Percentiles rank a stretch among this genome's conserved stretches.
Evolutionary conservation across 768 basidiomycete genomes (phyloP).

Genomic region (Boletus pseudo-olivaceus): DNA sequence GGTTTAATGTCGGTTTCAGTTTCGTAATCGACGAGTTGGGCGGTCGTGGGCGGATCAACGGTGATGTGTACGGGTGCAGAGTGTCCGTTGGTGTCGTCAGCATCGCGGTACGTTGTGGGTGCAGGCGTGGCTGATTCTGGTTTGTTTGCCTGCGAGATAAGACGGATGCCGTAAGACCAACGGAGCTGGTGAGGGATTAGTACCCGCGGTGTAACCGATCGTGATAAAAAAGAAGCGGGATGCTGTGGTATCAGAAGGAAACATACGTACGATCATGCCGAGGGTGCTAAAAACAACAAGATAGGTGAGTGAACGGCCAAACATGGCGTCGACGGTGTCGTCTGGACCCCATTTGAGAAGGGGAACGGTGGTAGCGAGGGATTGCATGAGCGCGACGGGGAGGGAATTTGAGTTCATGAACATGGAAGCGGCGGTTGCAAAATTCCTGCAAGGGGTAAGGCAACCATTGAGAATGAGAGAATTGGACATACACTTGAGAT

Average conservation of each 20-base stretch:
- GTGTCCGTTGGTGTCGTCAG: neutral
- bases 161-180: constrained; percentile 89
- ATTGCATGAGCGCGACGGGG: constrained; percentile 92
- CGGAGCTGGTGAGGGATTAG: constrained; percentile 53
- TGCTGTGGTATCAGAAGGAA: neutral
- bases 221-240: neutral
- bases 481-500: constrained; percentile 65
- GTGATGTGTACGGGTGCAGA: neutral
- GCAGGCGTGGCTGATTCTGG: neutral
- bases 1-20: neutral
- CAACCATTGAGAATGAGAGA: neutral
- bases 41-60: neutral
- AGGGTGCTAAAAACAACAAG: constrained; percentile 91
- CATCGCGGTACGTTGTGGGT: constrained; percentile 8
- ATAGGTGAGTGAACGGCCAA: constrained; percentile 87
- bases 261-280: constrained; percentile 81
- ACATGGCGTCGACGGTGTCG: constrained; percentile 84
- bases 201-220: neutral
- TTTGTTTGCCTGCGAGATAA: constrained; percentile 55
- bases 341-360: constrained; percentile 77
- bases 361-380: constrained; percentile 78
- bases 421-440: constrained; percentile 79
- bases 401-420: constrained; percentile 96
- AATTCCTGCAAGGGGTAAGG: constrained; percentile 45
- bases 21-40: constrained; percentile 11